phyloP scores from a whole-genome alignment of 2,329 filamentous ascomycete species.

The Arachnopeziza araneosa region DNA sequence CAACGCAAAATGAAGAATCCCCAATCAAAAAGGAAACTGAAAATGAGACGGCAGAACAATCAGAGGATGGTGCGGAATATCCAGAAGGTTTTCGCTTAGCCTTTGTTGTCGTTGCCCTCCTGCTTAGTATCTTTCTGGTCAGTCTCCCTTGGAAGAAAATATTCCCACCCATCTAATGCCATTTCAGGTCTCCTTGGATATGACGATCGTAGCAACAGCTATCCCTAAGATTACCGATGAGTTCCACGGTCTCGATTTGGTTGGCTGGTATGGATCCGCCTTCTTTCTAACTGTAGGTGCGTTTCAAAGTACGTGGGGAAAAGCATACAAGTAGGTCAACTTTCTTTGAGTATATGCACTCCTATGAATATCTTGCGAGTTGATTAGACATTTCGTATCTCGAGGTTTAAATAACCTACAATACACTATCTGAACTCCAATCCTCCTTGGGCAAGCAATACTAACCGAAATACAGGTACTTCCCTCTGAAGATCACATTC shows the following conservation, averaged over 20 bases:
- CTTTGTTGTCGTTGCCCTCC: conserved; percentile 42
- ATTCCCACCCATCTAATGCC: conserved; percentile 2
- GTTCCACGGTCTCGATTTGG: conserved; percentile 43
- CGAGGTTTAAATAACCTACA: neutral
- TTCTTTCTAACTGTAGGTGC: conserved; percentile 44
- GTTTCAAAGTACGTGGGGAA: conserved; percentile 30
- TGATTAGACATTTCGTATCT: neutral
- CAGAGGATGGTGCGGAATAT: conserved; percentile 22
- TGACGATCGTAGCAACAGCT: conserved; percentile 53
- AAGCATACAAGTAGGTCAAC: conserved; percentile 27
- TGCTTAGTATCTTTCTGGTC: conserved; percentile 43
- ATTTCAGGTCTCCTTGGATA: conserved; percentile 28
- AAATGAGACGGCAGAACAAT: neutral
- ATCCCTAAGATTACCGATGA: conserved; percentile 50
- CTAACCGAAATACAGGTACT: conserved; percentile 5
- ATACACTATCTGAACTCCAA: neutral
- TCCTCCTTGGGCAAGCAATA: neutral
- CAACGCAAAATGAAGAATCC: conserved; percentile 17
- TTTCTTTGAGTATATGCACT: neutral
- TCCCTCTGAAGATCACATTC: conserved; percentile 30
- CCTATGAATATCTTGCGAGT: neutral
- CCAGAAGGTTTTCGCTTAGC: conserved; percentile 24
- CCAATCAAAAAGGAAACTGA: conserved; percentile 6
- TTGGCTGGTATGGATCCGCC: conserved; percentile 54
- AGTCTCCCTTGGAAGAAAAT: neutral